Evolutionary conservation across 257 asterid genomes (phyloP).

Genomic region (Prunella vulgaris): DNA sequence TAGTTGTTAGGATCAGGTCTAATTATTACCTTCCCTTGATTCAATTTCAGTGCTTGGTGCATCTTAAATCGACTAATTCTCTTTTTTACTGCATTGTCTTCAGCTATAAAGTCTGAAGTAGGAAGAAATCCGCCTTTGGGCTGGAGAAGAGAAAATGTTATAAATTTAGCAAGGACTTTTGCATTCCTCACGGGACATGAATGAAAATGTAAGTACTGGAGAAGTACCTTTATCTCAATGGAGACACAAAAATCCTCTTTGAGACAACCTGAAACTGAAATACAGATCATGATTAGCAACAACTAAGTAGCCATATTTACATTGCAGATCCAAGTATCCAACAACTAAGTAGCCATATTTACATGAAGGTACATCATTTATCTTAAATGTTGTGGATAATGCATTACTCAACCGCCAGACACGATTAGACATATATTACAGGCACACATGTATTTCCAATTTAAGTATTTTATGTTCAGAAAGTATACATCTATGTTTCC

Average conservation of each 20-base stretch:
- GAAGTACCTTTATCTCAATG: slow-evolving; percentile 85
- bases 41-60: slow-evolving; percentile 83
- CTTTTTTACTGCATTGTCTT: slow-evolving; percentile 63
- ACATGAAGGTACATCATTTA: slow-evolving; percentile 1
- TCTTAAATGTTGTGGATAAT: slow-evolving; percentile 10
- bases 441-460: background rate
- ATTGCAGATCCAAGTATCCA: no score
- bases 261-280: slow-evolving; percentile 43
- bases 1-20: background rate
- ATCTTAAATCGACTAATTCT: slow-evolving; percentile 68
- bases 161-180: slow-evolving; percentile 2
- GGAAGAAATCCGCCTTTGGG: slow-evolving; percentile 96
- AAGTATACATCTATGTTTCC: background rate
- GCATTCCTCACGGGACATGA: slow-evolving; percentile 9
- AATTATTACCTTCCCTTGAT: slow-evolving; percentile 58
- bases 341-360: slow-evolving; percentile 1
- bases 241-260: slow-evolving; percentile 54
- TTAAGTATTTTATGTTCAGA: background rate
- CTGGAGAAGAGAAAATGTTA: slow-evolving; percentile 33
- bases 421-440: background rate
- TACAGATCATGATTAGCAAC: slow-evolving; percentile 22
- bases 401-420: background rate
- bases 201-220: slow-evolving; percentile 6
- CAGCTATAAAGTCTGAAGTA: slow-evolving; percentile 59
- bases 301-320: background rate